Evolutionary conservation across 768 basidiomycete species (phyloP).

Genomic region (Amanita subjunquillea): DNA sequence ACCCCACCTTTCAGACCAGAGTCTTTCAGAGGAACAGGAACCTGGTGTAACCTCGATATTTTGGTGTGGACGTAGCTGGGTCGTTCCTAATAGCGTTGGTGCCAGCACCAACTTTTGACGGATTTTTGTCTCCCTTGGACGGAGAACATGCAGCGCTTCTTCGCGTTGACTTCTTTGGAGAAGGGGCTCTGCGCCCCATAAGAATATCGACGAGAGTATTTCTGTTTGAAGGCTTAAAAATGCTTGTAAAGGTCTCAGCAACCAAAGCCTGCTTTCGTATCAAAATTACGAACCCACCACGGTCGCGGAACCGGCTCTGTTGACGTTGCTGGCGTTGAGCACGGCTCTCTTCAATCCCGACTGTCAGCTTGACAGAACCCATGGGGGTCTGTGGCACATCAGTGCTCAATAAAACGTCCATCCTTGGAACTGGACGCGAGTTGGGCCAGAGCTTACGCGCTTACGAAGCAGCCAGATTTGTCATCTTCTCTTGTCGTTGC

Average conservation of each 20-base stretch:
- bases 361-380: background rate
- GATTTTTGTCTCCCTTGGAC: conserved; percentile 9
- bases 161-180: conserved; percentile 14
- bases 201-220: conserved; percentile 45
- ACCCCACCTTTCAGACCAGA: background rate
- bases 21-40: background rate
- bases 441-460: too few species aligned
- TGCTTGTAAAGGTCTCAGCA: conserved; percentile 19
- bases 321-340: conserved; percentile 50
- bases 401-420: background rate
- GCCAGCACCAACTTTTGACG: background rate
- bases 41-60: background rate
- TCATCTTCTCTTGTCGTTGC: too few species aligned
- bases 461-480: too few species aligned
- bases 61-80: background rate
- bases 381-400: background rate
- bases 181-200: conserved; percentile 29
- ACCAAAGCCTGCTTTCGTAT: background rate
- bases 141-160: conserved; percentile 23
- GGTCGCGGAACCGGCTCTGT: conserved; percentile 58
- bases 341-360: conserved; percentile 39
- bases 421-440: too few species aligned
- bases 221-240: conserved; percentile 39
- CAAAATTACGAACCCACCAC: conserved; percentile 41
- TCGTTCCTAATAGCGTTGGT: background rate